phyloP scores from a whole-genome alignment of 495 filamentous ascomycete species.

The Penicillium egyptiacum region DNA sequence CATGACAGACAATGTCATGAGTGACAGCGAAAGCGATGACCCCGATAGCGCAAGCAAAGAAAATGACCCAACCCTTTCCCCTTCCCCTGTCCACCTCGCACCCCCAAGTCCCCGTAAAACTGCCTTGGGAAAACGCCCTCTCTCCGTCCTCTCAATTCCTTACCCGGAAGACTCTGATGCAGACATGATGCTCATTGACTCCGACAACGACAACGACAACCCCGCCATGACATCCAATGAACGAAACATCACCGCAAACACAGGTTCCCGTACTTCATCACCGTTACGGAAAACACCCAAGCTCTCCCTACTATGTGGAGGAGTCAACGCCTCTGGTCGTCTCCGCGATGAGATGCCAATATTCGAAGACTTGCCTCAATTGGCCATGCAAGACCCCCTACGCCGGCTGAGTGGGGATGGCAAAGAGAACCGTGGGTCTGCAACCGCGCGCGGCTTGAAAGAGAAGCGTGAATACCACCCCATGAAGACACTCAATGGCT shows the following conservation, averaged over 20 bases:
- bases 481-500: constrained; percentile 2
- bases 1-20: constrained; percentile 14
- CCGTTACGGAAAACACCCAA: constrained; percentile 31
- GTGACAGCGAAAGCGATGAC: constrained; percentile 34
- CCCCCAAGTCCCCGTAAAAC: constrained; percentile 38
- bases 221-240: constrained; percentile 31
- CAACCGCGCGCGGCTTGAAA: constrained; percentile 14
- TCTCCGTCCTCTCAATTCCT: constrained; percentile 40
- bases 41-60: constrained; percentile 44
- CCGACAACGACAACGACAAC: constrained; percentile 25
- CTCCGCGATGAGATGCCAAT: constrained; percentile 38
- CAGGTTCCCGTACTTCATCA: constrained; percentile 12
- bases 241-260: constrained; percentile 46
- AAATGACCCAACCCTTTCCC: constrained; percentile 50
- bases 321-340: constrained; percentile 28
- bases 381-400: constrained; percentile 15
- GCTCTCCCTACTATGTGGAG: constrained; percentile 29
- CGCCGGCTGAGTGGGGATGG: constrained; percentile 31
- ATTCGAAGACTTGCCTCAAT: constrained; percentile 40
- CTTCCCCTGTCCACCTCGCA: constrained; percentile 33
- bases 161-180: constrained; percentile 26
- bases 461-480: constrained; percentile 10
- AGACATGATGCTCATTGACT: constrained; percentile 32
- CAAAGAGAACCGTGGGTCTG: constrained; percentile 35
- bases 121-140: constrained; percentile 41